Evolutionary conservation across 306 rosid species (phyloP).

Genomic region (Sindora glabra): DNA sequence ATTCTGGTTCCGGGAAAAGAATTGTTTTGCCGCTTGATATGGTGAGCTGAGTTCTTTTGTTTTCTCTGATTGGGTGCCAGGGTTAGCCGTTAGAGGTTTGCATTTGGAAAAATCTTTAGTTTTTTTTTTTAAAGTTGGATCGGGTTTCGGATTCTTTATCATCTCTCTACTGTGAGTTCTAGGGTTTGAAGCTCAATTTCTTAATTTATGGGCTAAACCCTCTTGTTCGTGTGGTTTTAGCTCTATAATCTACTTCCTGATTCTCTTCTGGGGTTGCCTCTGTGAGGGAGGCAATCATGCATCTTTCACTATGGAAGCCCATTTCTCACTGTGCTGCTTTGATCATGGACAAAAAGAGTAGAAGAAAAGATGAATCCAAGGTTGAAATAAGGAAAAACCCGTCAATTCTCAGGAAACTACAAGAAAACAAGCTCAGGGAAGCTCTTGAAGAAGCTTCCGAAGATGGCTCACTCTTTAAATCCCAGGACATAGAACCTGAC

Average conservation of each 20-base stretch:
- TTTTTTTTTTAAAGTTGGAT: too few relatives aligned
- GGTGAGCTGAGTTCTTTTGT: neutral
- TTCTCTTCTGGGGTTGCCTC: conserved; percentile 2
- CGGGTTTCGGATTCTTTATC: conserved; percentile 14
- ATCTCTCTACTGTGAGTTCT: conserved; percentile 11
- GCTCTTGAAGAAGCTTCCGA: conserved; percentile 99
- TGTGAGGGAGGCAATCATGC: conserved; percentile 49
- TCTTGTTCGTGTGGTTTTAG: neutral
- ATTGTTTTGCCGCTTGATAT: conserved; percentile 1
- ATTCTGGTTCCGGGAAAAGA: conserved; percentile 6
- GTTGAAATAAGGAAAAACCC: conserved; percentile 41
- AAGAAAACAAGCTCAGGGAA: conserved; percentile 87
- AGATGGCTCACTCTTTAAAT: conserved; percentile 70
- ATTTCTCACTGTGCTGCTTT: conserved; percentile 91
- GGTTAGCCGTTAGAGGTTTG: neutral
- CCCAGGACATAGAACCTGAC: conserved; percentile 69
- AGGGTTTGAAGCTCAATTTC: conserved; percentile 12
- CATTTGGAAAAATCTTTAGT: too few relatives aligned
- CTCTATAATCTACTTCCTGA: neutral
- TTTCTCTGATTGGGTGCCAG: neutral
- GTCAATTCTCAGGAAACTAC: conserved; percentile 68
- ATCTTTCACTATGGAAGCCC: conserved; percentile 95
- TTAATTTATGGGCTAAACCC: conserved; percentile 24
- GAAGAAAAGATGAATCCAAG: conserved; percentile 48
- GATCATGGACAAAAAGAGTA: conserved; percentile 78